These are phyloP conservation scores for Didymellaceae sp. DNA, from an alignment of 2,329 filamentous ascomycete species.

Conservation along the genomic window DNA sequence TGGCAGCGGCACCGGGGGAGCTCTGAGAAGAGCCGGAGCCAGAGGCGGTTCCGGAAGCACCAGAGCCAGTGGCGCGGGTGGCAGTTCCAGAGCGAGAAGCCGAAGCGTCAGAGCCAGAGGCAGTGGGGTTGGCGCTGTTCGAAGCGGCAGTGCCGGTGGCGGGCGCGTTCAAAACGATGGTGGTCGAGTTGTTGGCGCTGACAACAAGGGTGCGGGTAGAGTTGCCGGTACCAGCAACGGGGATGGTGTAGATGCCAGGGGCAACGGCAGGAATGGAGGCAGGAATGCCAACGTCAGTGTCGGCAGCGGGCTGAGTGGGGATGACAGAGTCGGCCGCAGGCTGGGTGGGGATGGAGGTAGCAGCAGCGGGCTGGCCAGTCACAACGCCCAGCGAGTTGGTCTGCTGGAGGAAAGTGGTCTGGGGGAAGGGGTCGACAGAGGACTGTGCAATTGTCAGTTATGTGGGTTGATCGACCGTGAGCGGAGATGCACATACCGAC, in stretches of 20 bases:
- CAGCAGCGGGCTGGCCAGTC: conserved; percentile 35
- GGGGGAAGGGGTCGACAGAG: conserved; percentile 31
- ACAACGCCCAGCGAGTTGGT: conserved; percentile 44
- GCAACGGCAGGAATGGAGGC: conserved; percentile 47
- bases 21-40: conserved; percentile 16
- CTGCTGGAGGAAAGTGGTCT: conserved; percentile 36
- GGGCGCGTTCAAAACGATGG: conserved; percentile 28
- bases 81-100: conserved; percentile 19
- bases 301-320: conserved; percentile 37
- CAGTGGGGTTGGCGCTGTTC: conserved; percentile 15
- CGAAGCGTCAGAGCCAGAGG: conserved; percentile 19
- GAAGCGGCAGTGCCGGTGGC: conserved; percentile 13
- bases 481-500: conserved; percentile 22
- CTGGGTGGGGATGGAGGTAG: conserved; percentile 32
- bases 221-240: conserved; percentile 37
- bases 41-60: conserved; percentile 19
- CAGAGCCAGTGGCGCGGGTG: conserved; percentile 15
- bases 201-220: conserved; percentile 39
- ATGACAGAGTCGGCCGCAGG: conserved; percentile 32
- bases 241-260: conserved; percentile 45
- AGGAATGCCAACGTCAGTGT: conserved; percentile 29
- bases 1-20: conserved; percentile 37
- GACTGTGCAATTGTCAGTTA: conserved; percentile 17
- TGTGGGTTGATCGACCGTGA: conserved; percentile 7
- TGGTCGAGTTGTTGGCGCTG: conserved; percentile 46